A percentile compares a stretch with the other conserved stretches of the same genome.
These are phyloP conservation scores for Jackrogersella minutella DNA, from an alignment of 495 filamentous ascomycete genomes.

Conservation along the genomic window DNA sequence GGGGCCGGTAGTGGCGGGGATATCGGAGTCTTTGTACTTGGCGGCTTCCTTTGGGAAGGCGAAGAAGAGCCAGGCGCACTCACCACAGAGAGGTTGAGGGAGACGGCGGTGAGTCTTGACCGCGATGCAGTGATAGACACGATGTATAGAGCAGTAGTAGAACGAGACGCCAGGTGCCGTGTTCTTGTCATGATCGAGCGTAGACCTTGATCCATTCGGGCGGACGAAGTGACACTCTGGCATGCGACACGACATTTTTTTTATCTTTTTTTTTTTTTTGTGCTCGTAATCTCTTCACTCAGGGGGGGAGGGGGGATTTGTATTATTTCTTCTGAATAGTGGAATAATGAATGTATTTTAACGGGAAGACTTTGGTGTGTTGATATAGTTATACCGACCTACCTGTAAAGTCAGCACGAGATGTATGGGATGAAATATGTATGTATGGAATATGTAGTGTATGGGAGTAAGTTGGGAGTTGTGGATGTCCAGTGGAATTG, in stretches of 20 bases:
- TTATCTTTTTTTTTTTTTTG: no score
- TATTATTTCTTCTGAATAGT: constrained; percentile 9
- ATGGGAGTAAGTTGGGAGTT: no score
- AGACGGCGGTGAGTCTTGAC: constrained; percentile 25
- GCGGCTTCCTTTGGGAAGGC: constrained; percentile 26
- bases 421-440: background rate
- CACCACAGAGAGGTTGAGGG: constrained; percentile 31
- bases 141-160: constrained; percentile 37
- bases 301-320: no score
- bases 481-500: no score
- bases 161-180: constrained; percentile 25
- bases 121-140: constrained; percentile 30
- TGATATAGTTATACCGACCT: background rate
- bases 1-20: constrained; percentile 9
- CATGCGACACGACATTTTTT: constrained; percentile 33
- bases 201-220: constrained; percentile 16
- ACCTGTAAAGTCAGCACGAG: background rate
- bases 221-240: constrained; percentile 23
- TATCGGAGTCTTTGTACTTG: constrained; percentile 25
- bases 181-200: constrained; percentile 35
- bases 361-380: background rate
- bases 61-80: constrained; percentile 39
- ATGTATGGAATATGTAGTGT: background rate
- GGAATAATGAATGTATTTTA: constrained; percentile 22
- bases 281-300: background rate